Base-by-base conservation (phyloP, 73 alveolate genomes). In the Stentor coeruleus region DNA sequence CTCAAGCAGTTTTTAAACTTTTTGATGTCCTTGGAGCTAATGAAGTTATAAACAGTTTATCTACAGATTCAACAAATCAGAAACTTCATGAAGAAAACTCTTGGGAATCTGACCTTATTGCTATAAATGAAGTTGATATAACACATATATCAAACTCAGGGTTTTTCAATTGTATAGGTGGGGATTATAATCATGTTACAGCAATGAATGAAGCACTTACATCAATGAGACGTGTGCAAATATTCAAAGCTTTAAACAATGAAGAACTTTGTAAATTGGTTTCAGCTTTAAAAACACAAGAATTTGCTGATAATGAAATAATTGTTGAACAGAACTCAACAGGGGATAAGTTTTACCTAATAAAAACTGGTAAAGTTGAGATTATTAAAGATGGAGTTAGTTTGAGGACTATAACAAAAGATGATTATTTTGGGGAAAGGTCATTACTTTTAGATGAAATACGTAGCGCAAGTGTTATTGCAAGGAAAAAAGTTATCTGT, bases 291-390 rank as follows among this genome's bases (percentile, higher is more conserved):
- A 87, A 82, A 87, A 84, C 76, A 41, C 86, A 82, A 41, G 77
- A 88, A 58, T 79, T 79, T n/a, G 59, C 38, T 3, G 94, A 89
- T 59, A 87, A 80, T 28, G 79, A 91, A 74, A 74, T 79, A 74
- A 91, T 93, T 35, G 84, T 93, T 31, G 88, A 89, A 58, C 91
- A 93, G 82, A 96, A 93, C 76, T 93, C 87, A 42, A 88, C 89
- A 83, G 98, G 96, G 35, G 91, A 90, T 74, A 86, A 87, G 28
- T 93, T 91, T 86, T 93, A 79, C 82, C 83, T 93, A 38, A 82
- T 93, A 37, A 91, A 91, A 89, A 75, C 84, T 39, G 98, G 98
- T 3, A 76, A 88, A 89, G 89, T 92, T 33, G 90, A 91, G 38
- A 91, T 93, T 38, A 86, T 85, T 20, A 88, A 86, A 33, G 88